Conservation (phyloP, 108 stramenopile genomes). For the Cyclotella baltica region DNA sequence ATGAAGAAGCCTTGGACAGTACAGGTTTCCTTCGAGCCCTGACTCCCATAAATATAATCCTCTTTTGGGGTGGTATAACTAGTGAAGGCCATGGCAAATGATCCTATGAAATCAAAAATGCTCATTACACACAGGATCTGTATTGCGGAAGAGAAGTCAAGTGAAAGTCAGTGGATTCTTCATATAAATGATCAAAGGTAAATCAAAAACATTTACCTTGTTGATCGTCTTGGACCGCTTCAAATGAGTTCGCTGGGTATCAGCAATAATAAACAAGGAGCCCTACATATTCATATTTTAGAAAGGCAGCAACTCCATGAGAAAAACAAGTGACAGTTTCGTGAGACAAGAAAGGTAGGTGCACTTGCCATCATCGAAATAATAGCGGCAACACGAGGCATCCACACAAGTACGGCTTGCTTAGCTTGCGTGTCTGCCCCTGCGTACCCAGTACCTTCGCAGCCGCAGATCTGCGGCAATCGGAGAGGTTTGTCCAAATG, state of each 20-base stretch:
- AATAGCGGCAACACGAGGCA: slow-evolving; percentile 9
- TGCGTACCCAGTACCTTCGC: slow-evolving; percentile 20
- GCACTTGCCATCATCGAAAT: slow-evolving; percentile 8
- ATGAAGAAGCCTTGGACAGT: slow-evolving; percentile 55
- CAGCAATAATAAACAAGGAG: not conserved
- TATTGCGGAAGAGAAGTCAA: not conserved
- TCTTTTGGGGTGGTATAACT: not conserved
- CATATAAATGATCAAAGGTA: not conserved
- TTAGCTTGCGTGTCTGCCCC: slow-evolving; percentile 7
- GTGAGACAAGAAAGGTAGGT: too few species aligned
- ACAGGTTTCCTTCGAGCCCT: slow-evolving; percentile 35
- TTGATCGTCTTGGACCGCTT: slow-evolving; percentile 9
- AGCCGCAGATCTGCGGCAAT: too few species aligned
- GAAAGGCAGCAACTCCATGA: too few species aligned
- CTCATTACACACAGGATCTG: slow-evolving; percentile 8
- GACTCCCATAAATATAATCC: slow-evolving; percentile 28
- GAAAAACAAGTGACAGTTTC: too few species aligned
- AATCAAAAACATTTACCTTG: not conserved
- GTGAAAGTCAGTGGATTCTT: too few species aligned
- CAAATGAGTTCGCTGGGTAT: not conserved
- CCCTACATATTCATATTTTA: too few species aligned
- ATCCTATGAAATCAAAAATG: slow-evolving; percentile 16
- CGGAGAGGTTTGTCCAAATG: too few species aligned
- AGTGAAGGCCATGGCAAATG: slow-evolving; percentile 13
- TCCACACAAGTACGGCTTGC: slow-evolving; percentile 7